phyloP scores from a whole-genome alignment of 2,329 filamentous ascomycete genomes.

The Fusarium sp. region DNA sequence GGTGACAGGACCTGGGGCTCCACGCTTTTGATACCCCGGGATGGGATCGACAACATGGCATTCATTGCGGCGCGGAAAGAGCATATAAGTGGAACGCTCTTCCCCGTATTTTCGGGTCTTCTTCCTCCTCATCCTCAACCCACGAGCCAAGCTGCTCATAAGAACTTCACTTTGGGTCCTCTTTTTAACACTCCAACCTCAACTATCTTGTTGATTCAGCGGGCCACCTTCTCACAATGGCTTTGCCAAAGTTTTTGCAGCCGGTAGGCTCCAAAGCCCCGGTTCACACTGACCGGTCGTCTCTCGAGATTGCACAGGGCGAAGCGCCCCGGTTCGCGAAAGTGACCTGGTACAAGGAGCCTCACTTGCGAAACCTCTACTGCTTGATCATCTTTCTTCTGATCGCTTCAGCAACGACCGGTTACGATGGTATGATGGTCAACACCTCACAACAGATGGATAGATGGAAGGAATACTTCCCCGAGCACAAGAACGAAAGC shows the following conservation, averaged over 20 bases:
- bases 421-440: constrained; percentile 67
- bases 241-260: constrained; percentile 37
- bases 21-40: constrained; percentile 7
- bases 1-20: constrained; percentile 5
- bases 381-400: constrained; percentile 61
- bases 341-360: constrained; percentile 64
- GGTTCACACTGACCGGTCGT: constrained; percentile 17
- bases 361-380: constrained; percentile 64
- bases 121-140: constrained; percentile 26
- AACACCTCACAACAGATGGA: constrained; percentile 67
- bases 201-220: constrained; percentile 4
- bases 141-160: constrained; percentile 22
- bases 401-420: constrained; percentile 67
- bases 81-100: constrained; percentile 39
- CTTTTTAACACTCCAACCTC: constrained; percentile 2
- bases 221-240: constrained; percentile 28
- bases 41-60: constrained; percentile 15
- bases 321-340: constrained; percentile 61
- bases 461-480: constrained; percentile 61
- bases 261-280: constrained; percentile 39
- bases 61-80: constrained; percentile 4
- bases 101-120: constrained; percentile 16
- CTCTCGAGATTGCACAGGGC: constrained; percentile 51
- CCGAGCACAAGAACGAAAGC: constrained; percentile 49
- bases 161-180: background rate